Evolutionary conservation across 331 rosid species (phyloP).

Genomic region (Rhamnella rubrinervis): DNA sequence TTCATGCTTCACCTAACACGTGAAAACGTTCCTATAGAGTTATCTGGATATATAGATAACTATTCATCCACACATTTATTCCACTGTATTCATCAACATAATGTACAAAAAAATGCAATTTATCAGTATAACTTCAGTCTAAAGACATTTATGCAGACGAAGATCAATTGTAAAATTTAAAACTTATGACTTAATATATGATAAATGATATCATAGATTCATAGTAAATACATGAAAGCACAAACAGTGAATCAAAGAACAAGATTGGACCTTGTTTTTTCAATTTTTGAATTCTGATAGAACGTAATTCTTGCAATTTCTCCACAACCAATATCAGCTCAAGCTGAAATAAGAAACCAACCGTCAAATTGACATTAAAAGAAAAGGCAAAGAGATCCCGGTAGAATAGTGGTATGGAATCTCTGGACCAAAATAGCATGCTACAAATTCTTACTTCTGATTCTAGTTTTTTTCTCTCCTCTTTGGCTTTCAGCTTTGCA

Average conservation of each 20-base stretch:
- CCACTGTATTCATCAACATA: too few species aligned
- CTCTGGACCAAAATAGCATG: neutral
- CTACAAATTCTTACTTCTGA: constrained; percentile 53
- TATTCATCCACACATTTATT: too few species aligned
- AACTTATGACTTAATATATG: too few species aligned
- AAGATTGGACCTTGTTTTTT: neutral
- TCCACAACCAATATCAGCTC: neutral
- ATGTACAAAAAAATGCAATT: too few species aligned
- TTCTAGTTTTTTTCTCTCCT: constrained; percentile 53
- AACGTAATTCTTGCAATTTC: neutral
- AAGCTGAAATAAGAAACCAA: neutral
- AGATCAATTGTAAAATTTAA: too few species aligned
- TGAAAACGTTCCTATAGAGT: too few species aligned
- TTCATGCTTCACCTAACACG: too few species aligned
- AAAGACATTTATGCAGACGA: too few species aligned
- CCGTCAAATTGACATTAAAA: neutral
- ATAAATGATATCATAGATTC: too few species aligned
- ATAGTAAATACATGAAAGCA: neutral
- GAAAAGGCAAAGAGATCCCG: too few species aligned
- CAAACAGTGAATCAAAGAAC: neutral
- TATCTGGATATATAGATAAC: too few species aligned
- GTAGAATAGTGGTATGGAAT: neutral
- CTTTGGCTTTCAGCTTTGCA: constrained; percentile 79
- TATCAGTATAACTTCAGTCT: too few species aligned
- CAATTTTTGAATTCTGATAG: neutral